Conservation (phyloP, 1,284 basidiomycete species). For the Cutaneotrichosporon daszewskae region DNA sequence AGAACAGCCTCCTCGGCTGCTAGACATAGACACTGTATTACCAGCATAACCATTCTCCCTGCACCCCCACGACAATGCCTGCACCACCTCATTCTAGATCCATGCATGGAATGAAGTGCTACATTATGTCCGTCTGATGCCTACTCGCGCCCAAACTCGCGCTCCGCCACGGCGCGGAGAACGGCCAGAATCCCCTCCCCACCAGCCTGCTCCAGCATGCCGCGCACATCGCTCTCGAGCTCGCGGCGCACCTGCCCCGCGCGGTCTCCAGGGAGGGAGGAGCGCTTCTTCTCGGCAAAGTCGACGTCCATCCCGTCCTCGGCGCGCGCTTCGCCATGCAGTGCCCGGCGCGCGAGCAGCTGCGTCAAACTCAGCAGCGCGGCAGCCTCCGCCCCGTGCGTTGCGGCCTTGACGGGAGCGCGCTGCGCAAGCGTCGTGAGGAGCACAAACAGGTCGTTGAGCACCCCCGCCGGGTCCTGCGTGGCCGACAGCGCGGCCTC, state of each 20-base stretch:
- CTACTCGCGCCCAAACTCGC: conserved; percentile 11
- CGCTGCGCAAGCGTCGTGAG: conserved; percentile 54
- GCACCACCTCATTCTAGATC: too few relatives aligned
- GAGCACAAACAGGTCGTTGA: conserved; percentile 70
- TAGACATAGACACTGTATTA: too few relatives aligned
- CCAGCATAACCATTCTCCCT: too few relatives aligned
- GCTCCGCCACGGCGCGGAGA: conserved; percentile 58
- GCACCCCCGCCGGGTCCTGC: conserved; percentile 32
- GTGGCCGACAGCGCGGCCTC: conserved; percentile 14
- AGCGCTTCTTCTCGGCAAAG: conserved; percentile 31
- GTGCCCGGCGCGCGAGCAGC: conserved; percentile 53
- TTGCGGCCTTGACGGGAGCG: conserved; percentile 52
- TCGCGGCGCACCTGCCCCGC: conserved; percentile 51
- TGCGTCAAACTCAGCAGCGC: conserved; percentile 29
- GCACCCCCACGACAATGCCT: too few relatives aligned
- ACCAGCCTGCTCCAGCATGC: conserved; percentile 55
- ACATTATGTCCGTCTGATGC: too few relatives aligned
- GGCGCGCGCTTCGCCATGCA: conserved; percentile 46
- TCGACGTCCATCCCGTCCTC: conserved; percentile 21
- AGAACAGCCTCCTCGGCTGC: too few relatives aligned
- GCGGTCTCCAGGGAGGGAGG: background rate
- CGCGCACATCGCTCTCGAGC: conserved; percentile 65
- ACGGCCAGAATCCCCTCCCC: conserved; percentile 50
- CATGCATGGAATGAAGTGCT: too few relatives aligned
- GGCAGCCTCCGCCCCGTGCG: conserved; percentile 41